Evolutionary conservation across 2,329 filamentous ascomycete species (phyloP), one percentile per base, ranked within the genome.

Genomic region (Macrophomina tecta): DNA sequence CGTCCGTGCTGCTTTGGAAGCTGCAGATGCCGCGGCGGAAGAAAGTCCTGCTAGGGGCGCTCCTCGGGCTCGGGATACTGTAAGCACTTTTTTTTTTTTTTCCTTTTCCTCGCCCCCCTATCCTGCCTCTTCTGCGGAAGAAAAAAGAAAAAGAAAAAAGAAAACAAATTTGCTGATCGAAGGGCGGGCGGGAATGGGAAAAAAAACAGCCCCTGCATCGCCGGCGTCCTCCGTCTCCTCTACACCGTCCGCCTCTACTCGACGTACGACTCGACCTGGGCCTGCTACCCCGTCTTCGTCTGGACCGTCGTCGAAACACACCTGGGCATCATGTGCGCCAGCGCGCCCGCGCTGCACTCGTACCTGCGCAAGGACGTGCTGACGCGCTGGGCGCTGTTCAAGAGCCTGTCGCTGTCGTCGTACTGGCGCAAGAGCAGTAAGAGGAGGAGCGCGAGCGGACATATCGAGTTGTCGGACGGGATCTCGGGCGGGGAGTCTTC

Each of bases 11-110:
- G 42, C 79, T 83, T 5, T 76, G 79, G 73, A 79, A 81, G 32
- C 73, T 84, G 4, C 76, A 79, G 42, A 77, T 85, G 52, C 75
- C 80, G 4, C 70, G 65, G 14, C 72, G 75, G 28, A 82, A 84
- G 70, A 83, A 82, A 71, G 65, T 82, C 23, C 79, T 77, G 1
- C 70, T 83, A 5, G 80, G 82, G 52, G 79, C 81, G 52, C 76
- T 84, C 70, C 76, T 81, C 75, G 81, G 73, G 4, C 68, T 82
- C 8, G 80, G 82, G 1, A 74, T 83, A 6, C 73, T 84, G 76
- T 81, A 66, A 71, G 72, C 30, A n/a, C 18, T 28, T 4, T 2
- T 16, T 30, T 6, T 53, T 18, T n/a, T 34, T 2, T 49, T n/a
- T 49, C 1, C 18, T 18, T 18, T 18, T 18, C 18, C 23, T 23